These are phyloP conservation scores for Astraeus odoratus DNA, from an alignment of 768 basidiomycete genomes.

Conservation along the genomic window DNA sequence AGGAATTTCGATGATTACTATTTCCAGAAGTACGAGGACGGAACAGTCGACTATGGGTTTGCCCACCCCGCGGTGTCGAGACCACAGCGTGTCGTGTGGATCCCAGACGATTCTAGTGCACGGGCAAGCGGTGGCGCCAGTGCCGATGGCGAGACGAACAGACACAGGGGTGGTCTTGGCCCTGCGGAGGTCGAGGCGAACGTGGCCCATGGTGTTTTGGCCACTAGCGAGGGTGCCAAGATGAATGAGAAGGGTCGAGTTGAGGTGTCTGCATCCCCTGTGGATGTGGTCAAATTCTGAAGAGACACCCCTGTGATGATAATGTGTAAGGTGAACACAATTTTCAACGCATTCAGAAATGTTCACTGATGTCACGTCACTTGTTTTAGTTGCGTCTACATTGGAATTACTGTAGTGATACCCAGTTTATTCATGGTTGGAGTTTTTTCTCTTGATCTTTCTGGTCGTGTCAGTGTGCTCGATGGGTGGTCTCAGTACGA, in stretches of 20 bases:
- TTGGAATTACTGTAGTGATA: no score
- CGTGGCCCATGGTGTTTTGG: slow-evolving; percentile 43
- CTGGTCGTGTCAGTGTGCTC: no score
- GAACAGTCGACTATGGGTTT: slow-evolving; percentile 56
- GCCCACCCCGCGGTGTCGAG: slow-evolving; percentile 77
- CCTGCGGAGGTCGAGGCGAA: slow-evolving; percentile 56
- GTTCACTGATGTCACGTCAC: background rate
- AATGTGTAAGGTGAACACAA: background rate
- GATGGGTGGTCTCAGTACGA: no score
- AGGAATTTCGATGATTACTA: slow-evolving; percentile 12
- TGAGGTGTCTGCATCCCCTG: slow-evolving; percentile 12
- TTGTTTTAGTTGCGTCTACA: no score
- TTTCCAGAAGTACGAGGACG: slow-evolving; percentile 22
- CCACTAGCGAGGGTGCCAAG: slow-evolving; percentile 40
- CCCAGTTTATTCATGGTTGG: no score
- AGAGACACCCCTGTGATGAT: background rate
- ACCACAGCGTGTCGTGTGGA: slow-evolving; percentile 78
- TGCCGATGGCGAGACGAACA: background rate
- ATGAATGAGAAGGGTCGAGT: slow-evolving; percentile 63
- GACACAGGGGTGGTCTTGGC: slow-evolving; percentile 36
- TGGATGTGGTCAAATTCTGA: slow-evolving; percentile 26
- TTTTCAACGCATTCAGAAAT: background rate
- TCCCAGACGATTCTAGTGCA: slow-evolving; percentile 62
- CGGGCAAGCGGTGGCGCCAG: slow-evolving; percentile 4
- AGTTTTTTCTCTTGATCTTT: background rate